Evolutionary conservation across 169 alveolate species (phyloP).

Genomic region (Plasmodium blacklocki): DNA sequence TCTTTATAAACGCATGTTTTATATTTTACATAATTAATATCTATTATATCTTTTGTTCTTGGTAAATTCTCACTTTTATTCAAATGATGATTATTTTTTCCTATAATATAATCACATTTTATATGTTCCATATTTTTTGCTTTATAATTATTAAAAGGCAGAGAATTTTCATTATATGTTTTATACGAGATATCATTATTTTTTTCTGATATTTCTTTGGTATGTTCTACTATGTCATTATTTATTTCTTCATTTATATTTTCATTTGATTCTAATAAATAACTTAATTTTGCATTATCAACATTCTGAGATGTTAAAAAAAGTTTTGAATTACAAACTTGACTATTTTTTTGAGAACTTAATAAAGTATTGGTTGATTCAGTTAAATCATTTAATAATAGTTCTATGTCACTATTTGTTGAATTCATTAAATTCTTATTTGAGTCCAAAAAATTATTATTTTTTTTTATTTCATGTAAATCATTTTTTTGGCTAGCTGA

Average conservation of each 20-base stretch:
- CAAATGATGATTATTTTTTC: constrained; percentile 14
- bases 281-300: constrained; percentile 5
- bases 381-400: background rate
- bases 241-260: constrained; percentile 2
- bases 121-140: background rate
- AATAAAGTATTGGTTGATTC: constrained; percentile 21
- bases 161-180: background rate
- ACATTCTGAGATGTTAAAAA: background rate
- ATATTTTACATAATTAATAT: constrained; percentile 25
- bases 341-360: constrained; percentile 10
- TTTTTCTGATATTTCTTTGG: background rate
- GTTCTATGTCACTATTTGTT: constrained; percentile 27
- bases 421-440: constrained; percentile 7
- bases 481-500: background rate
- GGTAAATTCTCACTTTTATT: constrained; percentile 62
- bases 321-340: background rate
- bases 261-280: constrained; percentile 9
- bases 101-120: constrained; percentile 10
- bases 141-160: constrained; percentile 1
- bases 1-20: constrained; percentile 31
- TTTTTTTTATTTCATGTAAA: background rate
- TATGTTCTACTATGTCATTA: background rate
- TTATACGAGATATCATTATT: background rate
- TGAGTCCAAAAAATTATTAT: background rate
- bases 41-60: background rate